Base-by-base conservation (phyloP, 2,329 filamentous ascomycete genomes). In the Alternaria infectoria region DNA sequence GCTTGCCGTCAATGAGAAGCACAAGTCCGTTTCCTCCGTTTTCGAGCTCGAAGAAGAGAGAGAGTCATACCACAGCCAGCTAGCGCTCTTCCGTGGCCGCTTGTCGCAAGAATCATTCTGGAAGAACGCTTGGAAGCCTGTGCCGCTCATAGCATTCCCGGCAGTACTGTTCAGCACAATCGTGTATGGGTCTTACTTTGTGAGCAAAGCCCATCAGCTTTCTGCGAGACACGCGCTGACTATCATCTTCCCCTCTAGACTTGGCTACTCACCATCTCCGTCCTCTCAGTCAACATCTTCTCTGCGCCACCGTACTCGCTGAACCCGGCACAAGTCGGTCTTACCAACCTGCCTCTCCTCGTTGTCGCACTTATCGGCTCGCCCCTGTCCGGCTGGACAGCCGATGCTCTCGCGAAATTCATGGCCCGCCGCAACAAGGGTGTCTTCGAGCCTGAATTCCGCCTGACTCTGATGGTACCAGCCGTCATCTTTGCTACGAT, bases 381-480 rank as follows among this genome's bases (percentile, higher is more conserved):
- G 67, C 56, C 89, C 12, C 78, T 96, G 11, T 88, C 93, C 0
- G 94, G 93, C 9, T 70, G 89, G 5, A 80, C 95, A 40, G 87
- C 92, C 25, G 94, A 98, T 77, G 88, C 86, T 75, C 89, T 88
- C 54, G 91, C 90, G 36, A 89, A 87, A 61, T 84, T 83, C 58
- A 86, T 97, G 84, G 93, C 93, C 12, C 86, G 86, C 64, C 83
- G 86, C 61, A 97, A 98, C 81, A 85, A 85, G 5, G 94, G 94
- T 49, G 85, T 93, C 61, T 97, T 96, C 76, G 95, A 97, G 80
- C 94, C 95, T 2, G 95, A 97, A 75, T 97, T 97, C 78, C 89
- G 94, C 44, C 74, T 79, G 15, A 68, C 68, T 2, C 73, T 79
- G 32, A 79, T 78, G 76, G 65, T 77, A 6, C 69, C 77, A 8